Evolutionary conservation across 2,329 filamentous ascomycete genomes (phyloP).

Genomic region (Leptodontidium sp.): DNA sequence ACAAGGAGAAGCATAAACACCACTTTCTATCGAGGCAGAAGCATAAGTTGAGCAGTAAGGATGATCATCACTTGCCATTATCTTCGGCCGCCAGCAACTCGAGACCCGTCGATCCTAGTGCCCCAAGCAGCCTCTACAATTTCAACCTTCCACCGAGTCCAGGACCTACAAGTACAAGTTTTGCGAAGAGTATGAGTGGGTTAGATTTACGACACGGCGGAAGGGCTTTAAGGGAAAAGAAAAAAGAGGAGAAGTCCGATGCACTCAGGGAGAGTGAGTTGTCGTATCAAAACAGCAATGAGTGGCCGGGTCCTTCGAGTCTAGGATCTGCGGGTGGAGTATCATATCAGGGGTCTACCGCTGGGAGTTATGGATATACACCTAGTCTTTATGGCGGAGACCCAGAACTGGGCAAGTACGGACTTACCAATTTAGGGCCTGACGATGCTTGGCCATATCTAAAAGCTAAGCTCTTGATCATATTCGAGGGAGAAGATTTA

Average conservation of each 20-base stretch:
- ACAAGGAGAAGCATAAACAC: slow-evolving; percentile 79
- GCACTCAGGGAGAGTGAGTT: slow-evolving; percentile 46
- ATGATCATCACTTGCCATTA: slow-evolving; percentile 75
- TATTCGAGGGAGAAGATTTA: slow-evolving; percentile 84
- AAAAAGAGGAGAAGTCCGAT: slow-evolving; percentile 70
- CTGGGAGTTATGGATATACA: slow-evolving; percentile 39
- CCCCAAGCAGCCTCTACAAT: slow-evolving; percentile 79
- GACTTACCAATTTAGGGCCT: slow-evolving; percentile 72
- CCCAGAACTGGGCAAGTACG: slow-evolving; percentile 65
- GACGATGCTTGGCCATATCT: slow-evolving; percentile 87
- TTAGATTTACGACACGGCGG: slow-evolving; percentile 82
- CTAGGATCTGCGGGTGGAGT: slow-evolving; percentile 54
- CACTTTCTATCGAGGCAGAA: slow-evolving; percentile 83
- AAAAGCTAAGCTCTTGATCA: slow-evolving; percentile 76
- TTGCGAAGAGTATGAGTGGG: slow-evolving; percentile 84
- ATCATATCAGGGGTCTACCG: slow-evolving; percentile 45
- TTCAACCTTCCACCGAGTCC: slow-evolving; percentile 80
- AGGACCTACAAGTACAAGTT: slow-evolving; percentile 68
- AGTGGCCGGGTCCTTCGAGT: slow-evolving; percentile 63
- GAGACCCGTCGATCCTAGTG: slow-evolving; percentile 75
- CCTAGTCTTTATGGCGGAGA: slow-evolving; percentile 57
- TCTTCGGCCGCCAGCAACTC: slow-evolving; percentile 82
- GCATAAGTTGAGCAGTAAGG: slow-evolving; percentile 76
- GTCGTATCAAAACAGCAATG: slow-evolving; percentile 45
- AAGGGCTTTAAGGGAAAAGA: slow-evolving; percentile 80